phyloP scores from a whole-genome alignment of 2,329 filamentous ascomycete genomes.

The Xylariomycetidae sp. region DNA sequence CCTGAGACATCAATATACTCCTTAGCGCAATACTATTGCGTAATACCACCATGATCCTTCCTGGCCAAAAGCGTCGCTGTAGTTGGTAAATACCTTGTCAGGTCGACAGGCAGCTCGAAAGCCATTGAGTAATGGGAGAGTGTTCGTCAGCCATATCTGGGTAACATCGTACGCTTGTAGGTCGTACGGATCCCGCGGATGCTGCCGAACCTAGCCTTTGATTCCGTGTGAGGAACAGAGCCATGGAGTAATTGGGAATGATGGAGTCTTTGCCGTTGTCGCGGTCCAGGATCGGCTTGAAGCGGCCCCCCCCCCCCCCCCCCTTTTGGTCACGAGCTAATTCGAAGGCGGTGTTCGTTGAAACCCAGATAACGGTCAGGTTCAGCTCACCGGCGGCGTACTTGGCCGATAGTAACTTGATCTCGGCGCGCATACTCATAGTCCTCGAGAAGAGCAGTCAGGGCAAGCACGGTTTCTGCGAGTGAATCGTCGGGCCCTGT shows the following conservation, averaged over 20 bases:
- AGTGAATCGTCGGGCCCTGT: not conserved
- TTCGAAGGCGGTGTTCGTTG: constrained; percentile 1
- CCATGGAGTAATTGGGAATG: not conserved
- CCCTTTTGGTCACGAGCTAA: not conserved
- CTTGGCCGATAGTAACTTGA: not conserved
- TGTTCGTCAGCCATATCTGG: not conserved
- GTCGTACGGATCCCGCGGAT: no score
- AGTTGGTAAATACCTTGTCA: not conserved
- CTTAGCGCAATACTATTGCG: no score
- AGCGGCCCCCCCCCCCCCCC: no score
- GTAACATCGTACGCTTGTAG: not conserved
- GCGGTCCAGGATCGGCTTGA: not conserved
- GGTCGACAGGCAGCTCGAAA: not conserved
- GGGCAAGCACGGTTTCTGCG: not conserved
- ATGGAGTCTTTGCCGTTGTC: no score
- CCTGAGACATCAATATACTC: not conserved
- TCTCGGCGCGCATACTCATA: not conserved
- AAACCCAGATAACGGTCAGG: not conserved
- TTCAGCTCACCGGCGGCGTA: not conserved
- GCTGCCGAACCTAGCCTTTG: not conserved
- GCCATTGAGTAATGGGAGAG: not conserved
- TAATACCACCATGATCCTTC: no score
- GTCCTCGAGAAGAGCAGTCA: not conserved
- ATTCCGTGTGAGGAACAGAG: not conserved
- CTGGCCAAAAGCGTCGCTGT: not conserved